Evolutionary conservation across 371 early-diverging fungal genomes (phyloP).

Genomic region (Mucor velutinosus): DNA sequence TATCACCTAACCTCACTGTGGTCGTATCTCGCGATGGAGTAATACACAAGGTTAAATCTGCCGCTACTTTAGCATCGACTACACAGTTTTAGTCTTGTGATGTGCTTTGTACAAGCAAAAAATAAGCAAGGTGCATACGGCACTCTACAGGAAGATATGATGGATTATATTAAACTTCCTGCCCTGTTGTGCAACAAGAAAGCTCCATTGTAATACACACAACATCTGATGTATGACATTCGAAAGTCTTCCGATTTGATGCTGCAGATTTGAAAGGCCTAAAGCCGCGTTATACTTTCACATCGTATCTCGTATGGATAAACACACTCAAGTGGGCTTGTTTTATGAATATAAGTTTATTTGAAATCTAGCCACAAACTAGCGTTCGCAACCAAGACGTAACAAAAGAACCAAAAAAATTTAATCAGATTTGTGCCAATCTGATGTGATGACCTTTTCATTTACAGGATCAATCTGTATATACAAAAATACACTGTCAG

Average conservation of each 20-base stretch:
- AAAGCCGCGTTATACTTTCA: not conserved
- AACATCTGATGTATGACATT: not conserved
- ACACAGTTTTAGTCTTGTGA: not conserved
- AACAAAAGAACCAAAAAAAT: not conserved
- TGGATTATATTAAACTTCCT: not conserved
- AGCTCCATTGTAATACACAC: not conserved
- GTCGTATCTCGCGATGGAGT: not conserved
- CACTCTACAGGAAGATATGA: not conserved
- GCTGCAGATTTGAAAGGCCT: not conserved
- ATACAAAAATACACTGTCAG: not conserved
- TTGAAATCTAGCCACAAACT: not conserved
- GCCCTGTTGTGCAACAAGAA: not conserved
- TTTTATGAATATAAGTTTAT: not conserved
- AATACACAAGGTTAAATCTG: not conserved
- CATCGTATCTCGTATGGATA: not conserved
- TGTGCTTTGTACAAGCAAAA: not conserved
- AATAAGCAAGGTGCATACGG: not conserved
- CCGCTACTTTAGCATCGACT: not conserved
- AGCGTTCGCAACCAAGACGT: not conserved
- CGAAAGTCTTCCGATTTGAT: not conserved
- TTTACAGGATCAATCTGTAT: conserved; percentile 43
- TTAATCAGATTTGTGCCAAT: conserved; percentile 43
- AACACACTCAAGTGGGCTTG: not conserved
- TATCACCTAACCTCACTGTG: not conserved
- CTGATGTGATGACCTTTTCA: conserved; percentile 50